Evolutionary conservation across 2,329 filamentous ascomycete genomes (phyloP), one percentile per base, ranked within the genome.

Genomic region (Phialocephala subalpina): DNA sequence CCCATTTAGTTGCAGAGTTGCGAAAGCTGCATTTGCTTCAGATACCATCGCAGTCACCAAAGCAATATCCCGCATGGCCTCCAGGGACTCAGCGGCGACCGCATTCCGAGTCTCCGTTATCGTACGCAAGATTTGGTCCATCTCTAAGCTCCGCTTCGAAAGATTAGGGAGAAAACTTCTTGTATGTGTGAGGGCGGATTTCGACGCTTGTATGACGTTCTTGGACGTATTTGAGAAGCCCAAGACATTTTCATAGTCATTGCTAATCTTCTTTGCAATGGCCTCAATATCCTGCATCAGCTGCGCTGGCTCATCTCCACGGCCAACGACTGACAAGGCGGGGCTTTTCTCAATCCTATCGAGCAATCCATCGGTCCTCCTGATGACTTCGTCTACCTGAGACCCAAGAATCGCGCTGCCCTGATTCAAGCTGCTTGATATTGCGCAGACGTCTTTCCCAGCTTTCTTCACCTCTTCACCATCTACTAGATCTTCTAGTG

Each of bases 261-360:
- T 92, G 57, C 90, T 89, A 58, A 99, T 92, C 79, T 97, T 97
- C 73, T 89, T 93, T 60, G 90, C 90, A 63, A 98, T 84, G 0
- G 92, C 91, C 75, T 95, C 90, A 52, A 98, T 93, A 76, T 98
- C 96, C 67, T 93, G 87, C 58, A 96, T 82, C 7, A 97, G 82
- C 68, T 91, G 88, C 25, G 82, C 79, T 5, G 91, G 85, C 70
- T 94, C 92, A 58, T 87, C 84, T 49, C 82, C 82, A 66, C 88
- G 88, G 20, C 83, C 81, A 56, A 88, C 76, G 6, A 85, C 79
- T 25, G 84, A 90, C 58, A 83, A 86, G 64, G 76, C 82, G 70
- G 81, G 81, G 16, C 85, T 82, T 62, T 85, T 86, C 52, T 90
- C 86, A 58, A 94, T 90, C 11, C 86, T 85, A 25, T 84, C 83